Evolutionary conservation across 208 protist genomes (phyloP).

Genomic region (Cochliopodium minus): DNA sequence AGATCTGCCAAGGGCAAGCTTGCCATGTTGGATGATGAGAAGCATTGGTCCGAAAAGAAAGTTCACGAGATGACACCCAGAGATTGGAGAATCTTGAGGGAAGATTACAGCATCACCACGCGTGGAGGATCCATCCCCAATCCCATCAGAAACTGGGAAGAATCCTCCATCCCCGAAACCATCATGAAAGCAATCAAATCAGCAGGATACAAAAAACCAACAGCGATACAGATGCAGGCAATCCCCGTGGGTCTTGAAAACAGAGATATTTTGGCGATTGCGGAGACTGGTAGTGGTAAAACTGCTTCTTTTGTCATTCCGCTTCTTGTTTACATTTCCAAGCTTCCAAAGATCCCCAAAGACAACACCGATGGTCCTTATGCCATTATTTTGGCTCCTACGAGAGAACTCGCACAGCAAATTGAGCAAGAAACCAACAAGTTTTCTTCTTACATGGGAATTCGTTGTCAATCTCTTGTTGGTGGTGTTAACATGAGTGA

Average conservation of each 20-base stretch:
- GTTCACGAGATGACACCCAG: constrained; percentile 51
- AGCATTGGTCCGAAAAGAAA: constrained; percentile 44
- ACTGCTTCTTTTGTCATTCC: constrained; percentile 65
- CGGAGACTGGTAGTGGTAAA: constrained; percentile 56
- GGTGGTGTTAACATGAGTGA: constrained; percentile 43
- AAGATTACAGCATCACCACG: constrained; percentile 56
- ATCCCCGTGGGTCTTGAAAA: constrained; percentile 49
- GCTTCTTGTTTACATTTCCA: constrained; percentile 46
- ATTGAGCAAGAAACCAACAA: constrained; percentile 84
- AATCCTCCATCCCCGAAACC: constrained; percentile 30
- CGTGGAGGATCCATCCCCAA: constrained; percentile 28
- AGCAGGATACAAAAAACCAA: constrained; percentile 43
- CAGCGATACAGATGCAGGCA: constrained; percentile 49
- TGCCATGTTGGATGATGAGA: not conserved
- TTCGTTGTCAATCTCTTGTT: constrained; percentile 48
- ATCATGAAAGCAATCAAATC: constrained; percentile 21
- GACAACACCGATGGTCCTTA: constrained; percentile 75
- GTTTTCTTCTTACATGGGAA: constrained; percentile 53
- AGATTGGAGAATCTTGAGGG: constrained; percentile 71
- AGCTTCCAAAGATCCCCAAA: constrained; percentile 25
- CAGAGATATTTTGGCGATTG: constrained; percentile 59
- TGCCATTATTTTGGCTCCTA: constrained; percentile 86
- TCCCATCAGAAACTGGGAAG: constrained; percentile 47
- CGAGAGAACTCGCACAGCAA: constrained; percentile 88
- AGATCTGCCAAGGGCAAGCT: not conserved